Conservation (phyloP, 257 asterid genomes). For the Fraxinus pennsylvanica region DNA sequence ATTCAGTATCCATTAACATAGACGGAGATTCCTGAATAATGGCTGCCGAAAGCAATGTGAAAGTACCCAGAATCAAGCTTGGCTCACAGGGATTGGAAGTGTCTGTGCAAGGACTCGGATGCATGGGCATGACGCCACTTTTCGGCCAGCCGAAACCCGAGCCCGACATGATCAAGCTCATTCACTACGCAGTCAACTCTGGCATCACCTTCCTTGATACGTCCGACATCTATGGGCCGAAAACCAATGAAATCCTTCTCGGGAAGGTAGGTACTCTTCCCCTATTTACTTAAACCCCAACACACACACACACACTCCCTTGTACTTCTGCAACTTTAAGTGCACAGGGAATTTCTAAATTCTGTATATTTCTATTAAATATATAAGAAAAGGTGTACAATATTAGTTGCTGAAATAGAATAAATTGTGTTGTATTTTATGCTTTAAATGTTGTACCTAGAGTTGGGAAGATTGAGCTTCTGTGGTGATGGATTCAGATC, state of each 20-base stretch:
- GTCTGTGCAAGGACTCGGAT: slow-evolving; percentile 40
- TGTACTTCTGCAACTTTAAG: not conserved
- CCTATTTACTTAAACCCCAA: not conserved
- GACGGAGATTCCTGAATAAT: not conserved
- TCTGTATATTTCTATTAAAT: not conserved
- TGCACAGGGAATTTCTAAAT: not conserved
- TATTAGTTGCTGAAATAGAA: not conserved
- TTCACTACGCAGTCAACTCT: slow-evolving; percentile 35
- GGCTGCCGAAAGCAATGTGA: slow-evolving; percentile 1
- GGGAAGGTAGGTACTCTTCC: slow-evolving; percentile 21
- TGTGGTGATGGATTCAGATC: too few species aligned
- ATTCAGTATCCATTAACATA: not conserved
- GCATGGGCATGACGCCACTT: slow-evolving; percentile 40
- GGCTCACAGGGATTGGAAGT: slow-evolving; percentile 43
- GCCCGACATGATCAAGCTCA: slow-evolving; percentile 32
- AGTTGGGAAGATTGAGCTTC: too few species aligned
- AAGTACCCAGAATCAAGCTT: slow-evolving; percentile 29
- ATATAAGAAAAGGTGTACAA: not conserved
- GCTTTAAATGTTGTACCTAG: not conserved
- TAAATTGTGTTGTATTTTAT: not conserved
- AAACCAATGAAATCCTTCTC: slow-evolving; percentile 39
- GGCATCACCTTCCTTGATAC: slow-evolving; percentile 45
- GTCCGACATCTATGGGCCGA: slow-evolving; percentile 38
- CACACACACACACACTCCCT: too few species aligned
- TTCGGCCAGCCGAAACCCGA: slow-evolving; percentile 36